Conservation (phyloP, 2,329 filamentous ascomycete genomes). For the Leptographium lundbergii region DNA sequence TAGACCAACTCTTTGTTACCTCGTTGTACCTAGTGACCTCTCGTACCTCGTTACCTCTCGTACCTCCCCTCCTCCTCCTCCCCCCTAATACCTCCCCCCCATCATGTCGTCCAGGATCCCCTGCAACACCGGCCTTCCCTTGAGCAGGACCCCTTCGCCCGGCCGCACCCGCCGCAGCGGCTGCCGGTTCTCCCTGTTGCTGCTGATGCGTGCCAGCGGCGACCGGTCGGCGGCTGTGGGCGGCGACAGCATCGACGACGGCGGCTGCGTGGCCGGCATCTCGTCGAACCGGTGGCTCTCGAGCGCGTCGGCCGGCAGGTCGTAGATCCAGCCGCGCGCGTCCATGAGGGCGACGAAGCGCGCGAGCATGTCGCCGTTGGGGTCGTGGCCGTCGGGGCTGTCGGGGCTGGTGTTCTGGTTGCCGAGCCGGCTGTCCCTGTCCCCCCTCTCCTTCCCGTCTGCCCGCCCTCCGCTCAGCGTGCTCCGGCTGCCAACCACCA, state of each 20-base stretch:
- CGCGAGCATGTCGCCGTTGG: conserved; percentile 54
- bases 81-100: not conserved
- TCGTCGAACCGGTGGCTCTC: conserved; percentile 53
- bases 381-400: conserved; percentile 17
- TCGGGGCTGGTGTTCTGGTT: no score
- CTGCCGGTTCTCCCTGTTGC: conserved; percentile 30
- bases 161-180: conserved; percentile 43
- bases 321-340: conserved; percentile 63
- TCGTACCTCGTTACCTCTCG: no score
- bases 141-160: conserved; percentile 49
- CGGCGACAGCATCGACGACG: conserved; percentile 3
- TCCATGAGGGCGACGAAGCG: conserved; percentile 70
- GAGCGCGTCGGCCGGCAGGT: conserved; percentile 52
- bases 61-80: no score
- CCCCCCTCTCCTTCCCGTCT: not conserved
- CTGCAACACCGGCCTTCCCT: conserved; percentile 54
- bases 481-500: conserved; percentile 70
- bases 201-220: conserved; percentile 5
- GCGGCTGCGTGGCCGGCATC: conserved; percentile 8
- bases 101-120: conserved; percentile 67
- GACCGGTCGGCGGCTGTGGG: conserved; percentile 4
- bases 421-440: no score
- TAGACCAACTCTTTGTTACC: no score
- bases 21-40: no score
- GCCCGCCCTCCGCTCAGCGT: conserved; percentile 43